Evolutionary conservation across 1,284 basidiomycete species (phyloP).

Genomic region (Porodaedalea pini): DNA sequence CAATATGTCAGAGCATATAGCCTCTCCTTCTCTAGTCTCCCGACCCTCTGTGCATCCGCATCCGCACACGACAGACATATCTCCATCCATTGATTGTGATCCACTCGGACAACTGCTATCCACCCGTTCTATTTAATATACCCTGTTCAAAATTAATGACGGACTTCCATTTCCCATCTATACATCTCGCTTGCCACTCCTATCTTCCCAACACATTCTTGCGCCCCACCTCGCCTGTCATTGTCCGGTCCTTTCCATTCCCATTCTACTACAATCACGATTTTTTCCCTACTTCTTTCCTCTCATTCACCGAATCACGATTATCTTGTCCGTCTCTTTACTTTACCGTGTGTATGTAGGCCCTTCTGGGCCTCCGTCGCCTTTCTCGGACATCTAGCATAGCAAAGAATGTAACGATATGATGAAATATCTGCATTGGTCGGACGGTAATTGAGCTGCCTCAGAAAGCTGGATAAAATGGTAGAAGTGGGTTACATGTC

Average conservation of each 20-base stretch:
- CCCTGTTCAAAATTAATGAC: slow-evolving; percentile 9
- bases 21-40: not conserved
- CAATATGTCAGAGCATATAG: slow-evolving; percentile 43
- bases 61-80: not conserved
- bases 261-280: not conserved
- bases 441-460: too few species aligned
- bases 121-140: slow-evolving; percentile 3
- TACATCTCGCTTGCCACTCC: not conserved
- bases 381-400: slow-evolving; percentile 6
- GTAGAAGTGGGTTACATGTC: too few species aligned
- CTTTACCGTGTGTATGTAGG: not conserved
- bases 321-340: not conserved
- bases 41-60: not conserved
- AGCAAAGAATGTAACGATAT: slow-evolving; percentile 10
- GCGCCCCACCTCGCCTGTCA: too few species aligned
- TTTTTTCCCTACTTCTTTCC: not conserved
- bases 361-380: not conserved
- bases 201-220: not conserved
- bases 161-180: not conserved
- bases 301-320: not conserved
- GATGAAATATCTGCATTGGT: not conserved
- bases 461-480: too few species aligned
- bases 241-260: too few species aligned
- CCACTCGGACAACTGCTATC: slow-evolving; percentile 3
- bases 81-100: not conserved